Evolutionary conservation across 495 filamentous ascomycete genomes (phyloP).

Genomic region (Rusavskia elegans): DNA sequence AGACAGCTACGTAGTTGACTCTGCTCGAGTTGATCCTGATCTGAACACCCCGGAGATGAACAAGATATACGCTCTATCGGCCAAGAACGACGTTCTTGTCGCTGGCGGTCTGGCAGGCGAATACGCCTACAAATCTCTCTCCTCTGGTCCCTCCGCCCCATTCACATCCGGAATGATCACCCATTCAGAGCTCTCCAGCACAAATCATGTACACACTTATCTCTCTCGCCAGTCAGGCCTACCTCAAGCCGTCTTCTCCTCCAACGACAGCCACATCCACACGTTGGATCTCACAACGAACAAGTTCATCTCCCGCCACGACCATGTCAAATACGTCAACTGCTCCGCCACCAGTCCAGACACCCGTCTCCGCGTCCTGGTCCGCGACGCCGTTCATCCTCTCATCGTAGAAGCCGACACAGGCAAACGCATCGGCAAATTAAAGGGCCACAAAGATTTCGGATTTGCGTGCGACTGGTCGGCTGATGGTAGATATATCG

Average conservation of each 20-base stretch:
- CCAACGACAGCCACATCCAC: constrained; percentile 67
- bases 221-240: constrained; percentile 39
- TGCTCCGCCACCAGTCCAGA: constrained; percentile 72
- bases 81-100: constrained; percentile 49
- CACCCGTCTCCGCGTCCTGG: constrained; percentile 61
- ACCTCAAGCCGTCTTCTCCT: constrained; percentile 62
- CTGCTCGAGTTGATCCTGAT: background rate
- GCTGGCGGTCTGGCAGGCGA: constrained; percentile 71
- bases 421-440: constrained; percentile 35
- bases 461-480: constrained; percentile 90
- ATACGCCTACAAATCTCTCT: constrained; percentile 49
- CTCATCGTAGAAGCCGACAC: constrained; percentile 49
- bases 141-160: constrained; percentile 23
- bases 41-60: constrained; percentile 11
- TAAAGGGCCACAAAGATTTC: constrained; percentile 62
- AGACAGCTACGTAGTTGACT: background rate
- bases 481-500: constrained; percentile 72
- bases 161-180: constrained; percentile 48
- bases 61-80: constrained; percentile 56
- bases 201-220: constrained; percentile 70
- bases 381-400: constrained; percentile 45
- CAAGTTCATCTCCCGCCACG: constrained; percentile 41
- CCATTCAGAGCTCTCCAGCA: constrained; percentile 55
- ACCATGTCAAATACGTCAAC: constrained; percentile 58
- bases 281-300: constrained; percentile 58